Evolutionary conservation across 2,329 filamentous ascomycete genomes (phyloP), one percentile per base, ranked within the genome.

Genomic region (Truncatella angustata): DNA sequence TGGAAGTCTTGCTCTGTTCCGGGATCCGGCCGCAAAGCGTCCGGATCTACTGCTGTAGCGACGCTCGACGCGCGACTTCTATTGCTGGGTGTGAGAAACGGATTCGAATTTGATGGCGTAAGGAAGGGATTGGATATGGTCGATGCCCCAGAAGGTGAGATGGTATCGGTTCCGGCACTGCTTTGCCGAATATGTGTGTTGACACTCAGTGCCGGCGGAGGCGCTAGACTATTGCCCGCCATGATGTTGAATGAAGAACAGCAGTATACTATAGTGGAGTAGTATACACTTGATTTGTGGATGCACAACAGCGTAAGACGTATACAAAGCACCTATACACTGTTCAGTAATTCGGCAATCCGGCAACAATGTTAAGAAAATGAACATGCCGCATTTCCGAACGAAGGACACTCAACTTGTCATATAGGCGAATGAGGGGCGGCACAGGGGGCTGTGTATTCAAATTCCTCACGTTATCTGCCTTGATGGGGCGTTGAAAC

Each of bases 1-100:
- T 81, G 62, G 59, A 91, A 91, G 59, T 90, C 86, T 5, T 70
- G 75, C 68, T 90, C 87, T 0, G 82, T 85, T 4, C 86, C 86
- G 4, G 85, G 86, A 66, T 91, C 87, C 1, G 88, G 85, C 42
- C 73, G 76, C 7, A 90, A 72, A 4, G 84, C 84, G 35, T 67
- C 63, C n/a, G 58, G 51, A n/a, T 63, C 62, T 42, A 60, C 52
- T 2, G 59, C 57, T 5, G 50, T 53, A 16, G 53, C 42, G 21
- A 67, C 50, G 32, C 63, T 68, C 6, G 63, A 59, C 12, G 63
- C 66, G 42, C 60, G 66, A 36, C 66, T 65, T 11, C 65, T 63
- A 35, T 56, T 59, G 16, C 61, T 57, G 36, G 64, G 64, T 12
- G 63, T 66, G 21, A 62, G 52, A 50, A 66, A 65, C 3, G 63